Percentiles rank a stretch among this genome's conserved stretches.
Conservation (phyloP, 2,329 filamentous ascomycete species). For the Alternaria viburni region DNA sequence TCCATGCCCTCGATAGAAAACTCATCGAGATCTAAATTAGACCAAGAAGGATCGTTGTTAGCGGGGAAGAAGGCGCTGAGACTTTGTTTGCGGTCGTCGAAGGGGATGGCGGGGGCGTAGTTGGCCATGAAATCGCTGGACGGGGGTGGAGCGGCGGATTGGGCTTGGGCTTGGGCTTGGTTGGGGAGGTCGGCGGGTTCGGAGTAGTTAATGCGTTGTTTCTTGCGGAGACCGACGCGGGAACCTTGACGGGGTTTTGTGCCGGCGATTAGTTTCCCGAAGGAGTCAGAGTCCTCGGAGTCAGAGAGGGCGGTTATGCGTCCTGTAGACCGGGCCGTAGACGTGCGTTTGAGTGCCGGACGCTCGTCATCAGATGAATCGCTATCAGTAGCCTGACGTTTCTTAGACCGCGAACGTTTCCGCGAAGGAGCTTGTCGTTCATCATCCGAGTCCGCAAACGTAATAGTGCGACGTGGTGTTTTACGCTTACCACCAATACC, state of each 20-base stretch:
- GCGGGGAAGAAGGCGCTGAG: not conserved
- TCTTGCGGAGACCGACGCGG: constrained; percentile 16
- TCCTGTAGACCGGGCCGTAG: not conserved
- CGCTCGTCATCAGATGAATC: constrained; percentile 1
- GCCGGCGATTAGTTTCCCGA: not conserved
- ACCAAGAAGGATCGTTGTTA: not conserved
- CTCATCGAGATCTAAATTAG: not conserved
- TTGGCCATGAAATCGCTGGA: not conserved
- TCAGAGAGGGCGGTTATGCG: not conserved
- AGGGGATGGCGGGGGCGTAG: not conserved
- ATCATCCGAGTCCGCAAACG: not conserved
- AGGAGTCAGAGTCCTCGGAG: not conserved
- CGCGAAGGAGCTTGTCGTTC: not conserved
- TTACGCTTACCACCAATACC: not conserved
- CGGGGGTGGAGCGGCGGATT: not conserved
- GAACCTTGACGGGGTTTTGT: not conserved
- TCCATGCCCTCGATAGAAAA: not conserved
- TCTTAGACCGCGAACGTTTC: not conserved
- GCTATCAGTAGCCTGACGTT: not conserved
- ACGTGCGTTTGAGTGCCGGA: not conserved
- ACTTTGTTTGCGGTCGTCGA: constrained; percentile 4
- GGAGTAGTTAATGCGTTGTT: constrained; percentile 18
- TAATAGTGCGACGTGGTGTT: not conserved
- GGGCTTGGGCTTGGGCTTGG: no score
- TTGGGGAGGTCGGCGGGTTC: not conserved